phyloP scores from a whole-genome alignment of 2,329 filamentous ascomycete genomes.

The Diplodia corticola region DNA sequence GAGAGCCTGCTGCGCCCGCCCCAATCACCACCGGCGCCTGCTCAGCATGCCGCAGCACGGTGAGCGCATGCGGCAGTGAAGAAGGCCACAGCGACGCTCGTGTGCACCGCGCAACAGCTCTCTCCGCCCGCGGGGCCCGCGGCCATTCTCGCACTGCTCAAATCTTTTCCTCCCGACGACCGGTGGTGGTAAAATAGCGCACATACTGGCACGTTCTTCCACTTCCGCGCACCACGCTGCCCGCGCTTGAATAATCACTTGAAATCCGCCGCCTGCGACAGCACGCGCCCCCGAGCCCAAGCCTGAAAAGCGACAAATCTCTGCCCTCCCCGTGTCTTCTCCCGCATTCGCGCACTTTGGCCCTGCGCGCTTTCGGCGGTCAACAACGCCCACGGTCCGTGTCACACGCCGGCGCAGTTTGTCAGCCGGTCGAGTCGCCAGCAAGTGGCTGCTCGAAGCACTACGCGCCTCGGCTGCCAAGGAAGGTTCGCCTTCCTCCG shows the following conservation, averaged over 20 bases:
- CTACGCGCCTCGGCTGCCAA: slow-evolving; percentile 22
- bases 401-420: slow-evolving; percentile 10
- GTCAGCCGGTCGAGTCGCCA: slow-evolving; percentile 8
- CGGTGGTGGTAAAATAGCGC: slow-evolving; percentile 14
- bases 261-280: not conserved
- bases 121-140: slow-evolving; percentile 1
- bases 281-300: not conserved
- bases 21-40: slow-evolving; percentile 5
- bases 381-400: slow-evolving; percentile 2
- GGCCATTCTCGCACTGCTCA: not conserved
- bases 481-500: slow-evolving; percentile 5
- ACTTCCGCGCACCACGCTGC: not conserved
- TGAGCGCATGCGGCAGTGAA: not conserved
- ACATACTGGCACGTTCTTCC: slow-evolving; percentile 4
- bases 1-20: slow-evolving; percentile 6
- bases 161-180: not conserved
- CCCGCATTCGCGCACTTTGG: not conserved
- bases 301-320: not conserved
- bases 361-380: not conserved
- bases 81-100: not conserved
- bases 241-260: slow-evolving; percentile 3
- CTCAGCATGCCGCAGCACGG: not conserved
- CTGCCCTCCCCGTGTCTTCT: not conserved
- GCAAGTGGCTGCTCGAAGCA: slow-evolving; percentile 17
- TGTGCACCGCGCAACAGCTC: not conserved